Conservation (phyloP, 768 basidiomycete genomes). For the Mycena pura region DNA sequence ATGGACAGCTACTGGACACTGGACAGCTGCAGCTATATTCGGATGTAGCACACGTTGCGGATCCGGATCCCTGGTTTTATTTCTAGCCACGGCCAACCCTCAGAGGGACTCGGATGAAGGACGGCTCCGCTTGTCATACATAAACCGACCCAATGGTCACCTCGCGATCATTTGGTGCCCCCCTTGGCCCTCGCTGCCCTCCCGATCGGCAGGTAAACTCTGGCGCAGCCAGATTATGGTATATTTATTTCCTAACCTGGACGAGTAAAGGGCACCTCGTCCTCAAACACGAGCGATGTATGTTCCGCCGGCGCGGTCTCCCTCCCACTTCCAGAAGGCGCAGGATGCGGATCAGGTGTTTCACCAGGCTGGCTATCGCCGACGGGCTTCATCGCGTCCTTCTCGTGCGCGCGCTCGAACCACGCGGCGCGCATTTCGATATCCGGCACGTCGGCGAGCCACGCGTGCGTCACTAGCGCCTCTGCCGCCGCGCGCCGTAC, state of each 20-base stretch:
- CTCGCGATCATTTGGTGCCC: no score
- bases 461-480: constrained; percentile 83
- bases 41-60: no score
- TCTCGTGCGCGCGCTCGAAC: constrained; percentile 34
- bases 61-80: no score
- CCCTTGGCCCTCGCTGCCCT: no score
- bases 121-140: no score
- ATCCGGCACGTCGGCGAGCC: constrained; percentile 72
- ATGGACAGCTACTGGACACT: no score
- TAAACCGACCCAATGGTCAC: no score
- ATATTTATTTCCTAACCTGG: not conserved
- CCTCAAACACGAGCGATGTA: not conserved
- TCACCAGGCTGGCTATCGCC: constrained; percentile 51
- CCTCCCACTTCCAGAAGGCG: not conserved
- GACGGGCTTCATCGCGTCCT: constrained; percentile 79
- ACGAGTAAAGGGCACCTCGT: not conserved
- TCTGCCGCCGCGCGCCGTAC: constrained; percentile 85
- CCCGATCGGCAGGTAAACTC: no score
- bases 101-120: no score
- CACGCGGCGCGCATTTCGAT: constrained; percentile 23
- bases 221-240: no score
- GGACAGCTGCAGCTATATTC: no score
- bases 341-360: not conserved
- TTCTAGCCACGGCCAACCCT: no score
- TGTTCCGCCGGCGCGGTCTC: not conserved